Conservation (phyloP, 2,329 filamentous ascomycete genomes). For the Clonostachys solani region DNA sequence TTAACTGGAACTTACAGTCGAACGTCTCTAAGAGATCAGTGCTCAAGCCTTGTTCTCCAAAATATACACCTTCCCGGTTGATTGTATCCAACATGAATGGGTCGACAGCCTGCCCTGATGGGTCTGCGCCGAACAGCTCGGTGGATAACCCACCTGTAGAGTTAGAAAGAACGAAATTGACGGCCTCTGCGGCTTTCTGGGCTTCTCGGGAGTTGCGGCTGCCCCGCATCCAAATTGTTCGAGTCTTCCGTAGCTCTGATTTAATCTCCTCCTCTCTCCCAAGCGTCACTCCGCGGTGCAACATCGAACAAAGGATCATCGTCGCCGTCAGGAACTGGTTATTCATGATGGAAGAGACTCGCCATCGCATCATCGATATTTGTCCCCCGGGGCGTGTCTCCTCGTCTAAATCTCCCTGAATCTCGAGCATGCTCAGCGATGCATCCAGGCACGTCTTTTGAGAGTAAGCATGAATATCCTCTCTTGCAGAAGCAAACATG, state of each 20-base stretch:
- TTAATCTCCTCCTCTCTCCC: background rate
- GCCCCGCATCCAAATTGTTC: background rate
- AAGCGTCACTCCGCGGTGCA: background rate
- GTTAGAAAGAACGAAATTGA: background rate
- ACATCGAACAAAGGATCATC: background rate
- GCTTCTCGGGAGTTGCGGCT: background rate
- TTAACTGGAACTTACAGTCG: no score
- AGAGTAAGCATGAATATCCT: slow-evolving; percentile 12
- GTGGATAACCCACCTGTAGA: no score
- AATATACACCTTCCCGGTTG: no score
- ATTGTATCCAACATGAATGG: no score
- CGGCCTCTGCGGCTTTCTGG: background rate
- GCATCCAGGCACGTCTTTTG: slow-evolving; percentile 13
- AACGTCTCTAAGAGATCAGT: no score
- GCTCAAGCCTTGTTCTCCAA: no score
- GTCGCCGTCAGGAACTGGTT: slow-evolving; percentile 16
- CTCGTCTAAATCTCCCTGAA: slow-evolving; percentile 15
- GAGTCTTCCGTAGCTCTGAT: background rate
- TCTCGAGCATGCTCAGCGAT: slow-evolving; percentile 10
- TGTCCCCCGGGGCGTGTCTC: slow-evolving; percentile 11
- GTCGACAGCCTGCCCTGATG: no score
- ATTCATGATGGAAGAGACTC: slow-evolving; percentile 11
- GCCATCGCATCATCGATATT: slow-evolving; percentile 12
- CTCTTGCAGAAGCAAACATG: slow-evolving; percentile 9
- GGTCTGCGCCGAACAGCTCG: no score